These are phyloP conservation scores for Fusarium poae DNA, from an alignment of 2,329 filamentous ascomycete genomes.

Conservation along the genomic window DNA sequence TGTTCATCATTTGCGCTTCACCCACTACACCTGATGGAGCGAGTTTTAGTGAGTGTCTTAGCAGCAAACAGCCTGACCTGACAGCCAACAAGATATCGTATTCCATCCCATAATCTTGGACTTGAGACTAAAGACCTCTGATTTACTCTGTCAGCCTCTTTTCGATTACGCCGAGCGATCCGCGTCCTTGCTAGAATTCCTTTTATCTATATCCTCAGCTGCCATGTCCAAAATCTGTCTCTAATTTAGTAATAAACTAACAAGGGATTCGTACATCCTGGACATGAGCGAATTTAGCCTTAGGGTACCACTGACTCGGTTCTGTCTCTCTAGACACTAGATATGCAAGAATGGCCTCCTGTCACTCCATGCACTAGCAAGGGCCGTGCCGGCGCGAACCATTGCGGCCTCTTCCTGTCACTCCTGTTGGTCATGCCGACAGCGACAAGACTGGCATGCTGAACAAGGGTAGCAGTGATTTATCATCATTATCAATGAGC, in stretches of 20 bases:
- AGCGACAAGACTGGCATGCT: background rate
- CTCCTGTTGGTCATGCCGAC: background rate
- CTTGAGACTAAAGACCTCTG: background rate
- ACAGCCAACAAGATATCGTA: background rate
- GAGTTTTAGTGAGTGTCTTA: background rate
- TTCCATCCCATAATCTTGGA: background rate
- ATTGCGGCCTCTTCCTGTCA: background rate
- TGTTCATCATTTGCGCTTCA: background rate
- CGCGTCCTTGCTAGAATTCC: background rate
- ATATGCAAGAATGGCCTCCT: background rate
- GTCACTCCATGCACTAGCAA: background rate
- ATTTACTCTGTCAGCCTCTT: background rate
- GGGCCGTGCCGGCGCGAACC: slow-evolving; percentile 1
- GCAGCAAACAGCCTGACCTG: background rate
- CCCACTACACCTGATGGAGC: background rate
- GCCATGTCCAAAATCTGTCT: background rate
- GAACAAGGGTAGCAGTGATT: background rate
- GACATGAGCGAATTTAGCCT: background rate
- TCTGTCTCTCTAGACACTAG: background rate
- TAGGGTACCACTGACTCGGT: background rate
- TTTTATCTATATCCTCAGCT: background rate
- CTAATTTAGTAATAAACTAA: background rate
- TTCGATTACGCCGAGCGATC: background rate
- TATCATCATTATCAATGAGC: background rate
- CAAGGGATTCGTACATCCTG: background rate